Conservation (phyloP, 2,329 filamentous ascomycete genomes). For the Mollisia scopiformis region DNA sequence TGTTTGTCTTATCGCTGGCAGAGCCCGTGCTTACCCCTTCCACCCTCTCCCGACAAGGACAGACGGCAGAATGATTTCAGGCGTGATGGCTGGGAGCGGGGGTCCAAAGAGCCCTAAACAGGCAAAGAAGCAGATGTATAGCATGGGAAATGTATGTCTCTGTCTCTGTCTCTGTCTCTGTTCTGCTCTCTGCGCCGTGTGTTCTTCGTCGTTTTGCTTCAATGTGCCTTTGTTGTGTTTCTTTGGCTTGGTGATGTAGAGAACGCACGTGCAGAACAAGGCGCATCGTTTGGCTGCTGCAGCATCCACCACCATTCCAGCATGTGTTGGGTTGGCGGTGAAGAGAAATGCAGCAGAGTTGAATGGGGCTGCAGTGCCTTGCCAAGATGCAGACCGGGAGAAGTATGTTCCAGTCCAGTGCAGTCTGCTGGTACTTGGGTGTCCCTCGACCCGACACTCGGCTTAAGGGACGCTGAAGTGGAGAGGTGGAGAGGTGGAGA, state of each 20-base stretch:
- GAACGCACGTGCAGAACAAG: not conserved
- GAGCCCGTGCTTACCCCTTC: not conserved
- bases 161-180: not conserved
- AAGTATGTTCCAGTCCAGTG: not conserved
- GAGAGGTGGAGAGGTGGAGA: too few species aligned
- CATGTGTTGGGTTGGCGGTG: not conserved
- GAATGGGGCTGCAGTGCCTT: too few species aligned
- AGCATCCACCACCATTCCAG: too few species aligned
- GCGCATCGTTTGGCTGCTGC: not conserved
- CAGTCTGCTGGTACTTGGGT: not conserved
- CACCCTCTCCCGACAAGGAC: not conserved
- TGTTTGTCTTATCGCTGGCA: not conserved
- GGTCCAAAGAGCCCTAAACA: not conserved
- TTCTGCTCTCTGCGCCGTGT: too few species aligned
- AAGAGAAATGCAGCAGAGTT: too few species aligned
- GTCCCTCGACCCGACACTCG: slow-evolving; percentile 2
- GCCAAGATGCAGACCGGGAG: not conserved
- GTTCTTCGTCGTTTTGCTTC: not conserved
- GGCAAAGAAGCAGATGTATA: not conserved
- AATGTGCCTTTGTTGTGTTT: not conserved
- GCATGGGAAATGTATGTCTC: not conserved
- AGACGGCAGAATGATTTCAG: not conserved
- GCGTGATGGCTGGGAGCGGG: not conserved
- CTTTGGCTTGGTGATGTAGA: not conserved
- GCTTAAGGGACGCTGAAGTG: not conserved